These are phyloP conservation scores for Abrus precatorius DNA, from an alignment of 306 rosid species.

Conservation along the genomic window DNA sequence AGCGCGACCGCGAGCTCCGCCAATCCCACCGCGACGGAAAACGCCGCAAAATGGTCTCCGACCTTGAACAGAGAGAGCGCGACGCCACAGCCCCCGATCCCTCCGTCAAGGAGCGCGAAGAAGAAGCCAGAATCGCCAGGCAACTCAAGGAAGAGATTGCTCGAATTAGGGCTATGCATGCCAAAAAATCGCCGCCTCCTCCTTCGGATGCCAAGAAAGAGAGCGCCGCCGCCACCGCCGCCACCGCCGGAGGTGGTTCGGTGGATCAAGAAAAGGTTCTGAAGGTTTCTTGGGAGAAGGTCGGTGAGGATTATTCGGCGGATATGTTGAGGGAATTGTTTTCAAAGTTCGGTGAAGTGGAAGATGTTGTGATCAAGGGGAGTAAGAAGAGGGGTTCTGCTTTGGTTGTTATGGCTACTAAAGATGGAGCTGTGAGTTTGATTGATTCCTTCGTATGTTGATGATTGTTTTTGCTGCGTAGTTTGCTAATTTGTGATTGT, in stretches of 20 bases:
- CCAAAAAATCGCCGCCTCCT: constrained; percentile 54
- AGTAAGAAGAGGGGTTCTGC: constrained; percentile 89
- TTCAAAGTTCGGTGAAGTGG: constrained; percentile 80
- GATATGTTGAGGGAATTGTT: constrained; percentile 76
- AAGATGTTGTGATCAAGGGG: constrained; percentile 86
- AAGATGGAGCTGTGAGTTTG: constrained; percentile 85
- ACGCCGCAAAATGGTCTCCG: constrained; percentile 86
- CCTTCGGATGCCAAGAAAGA: constrained; percentile 27
- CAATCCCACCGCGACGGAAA: constrained; percentile 75
- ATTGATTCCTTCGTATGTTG: no score
- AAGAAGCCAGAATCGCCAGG: constrained; percentile 78
- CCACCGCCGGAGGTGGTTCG: neutral
- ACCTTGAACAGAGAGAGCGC: constrained; percentile 84
- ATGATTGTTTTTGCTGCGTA: neutral
- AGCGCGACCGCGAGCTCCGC: constrained; percentile 75
- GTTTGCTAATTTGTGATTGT: constrained; percentile 15
- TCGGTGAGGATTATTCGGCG: constrained; percentile 82
- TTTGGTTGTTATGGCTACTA: constrained; percentile 80
- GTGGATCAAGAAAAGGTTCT: constrained; percentile 74
- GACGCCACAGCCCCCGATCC: constrained; percentile 69
- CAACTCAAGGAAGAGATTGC: constrained; percentile 83
- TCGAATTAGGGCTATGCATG: constrained; percentile 76
- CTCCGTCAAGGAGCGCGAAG: constrained; percentile 60
- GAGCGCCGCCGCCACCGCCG: constrained; percentile 26
- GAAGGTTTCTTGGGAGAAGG: constrained; percentile 92